These are phyloP conservation scores for Byssothecium circinans DNA, from an alignment of 2,329 filamentous ascomycete species.

Conservation along the genomic window DNA sequence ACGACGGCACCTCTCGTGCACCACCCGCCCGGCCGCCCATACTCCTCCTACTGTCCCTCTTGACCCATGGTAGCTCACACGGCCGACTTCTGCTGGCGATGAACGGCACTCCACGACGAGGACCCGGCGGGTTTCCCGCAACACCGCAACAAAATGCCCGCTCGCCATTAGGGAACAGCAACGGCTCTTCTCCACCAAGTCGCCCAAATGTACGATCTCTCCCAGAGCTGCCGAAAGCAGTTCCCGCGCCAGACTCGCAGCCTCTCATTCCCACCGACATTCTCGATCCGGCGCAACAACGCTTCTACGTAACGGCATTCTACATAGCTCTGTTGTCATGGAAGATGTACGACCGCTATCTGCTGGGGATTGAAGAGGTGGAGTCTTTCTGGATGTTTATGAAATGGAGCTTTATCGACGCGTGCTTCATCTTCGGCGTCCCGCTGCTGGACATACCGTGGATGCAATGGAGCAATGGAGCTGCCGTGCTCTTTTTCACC, in stretches of 20 bases:
- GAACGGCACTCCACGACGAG: conserved; percentile 82
- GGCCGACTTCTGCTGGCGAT: conserved; percentile 56
- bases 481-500: conserved; percentile 70
- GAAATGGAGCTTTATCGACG: conserved; percentile 91
- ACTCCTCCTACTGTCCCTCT: neutral
- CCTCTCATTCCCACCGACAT: conserved; percentile 80
- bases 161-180: conserved; percentile 26
- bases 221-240: conserved; percentile 34
- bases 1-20: too few species aligned
- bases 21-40: too few species aligned
- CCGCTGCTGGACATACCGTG: conserved; percentile 91
- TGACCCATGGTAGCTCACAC: conserved; percentile 24
- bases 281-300: conserved; percentile 87
- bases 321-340: conserved; percentile 77
- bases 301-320: conserved; percentile 80
- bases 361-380: conserved; percentile 75
- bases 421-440: conserved; percentile 81
- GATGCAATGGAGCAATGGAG: conserved; percentile 84
- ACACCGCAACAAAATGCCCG: conserved; percentile 62
- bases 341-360: conserved; percentile 84
- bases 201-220: conserved; percentile 41
- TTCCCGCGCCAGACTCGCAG: conserved; percentile 29
- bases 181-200: conserved; percentile 21
- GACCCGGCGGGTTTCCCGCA: conserved; percentile 74
- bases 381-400: conserved; percentile 88